Evolutionary conservation across 495 filamentous ascomycete genomes (phyloP), one percentile per base, ranked within the genome.

Genomic region (Staphylotrichum longicolle): DNA sequence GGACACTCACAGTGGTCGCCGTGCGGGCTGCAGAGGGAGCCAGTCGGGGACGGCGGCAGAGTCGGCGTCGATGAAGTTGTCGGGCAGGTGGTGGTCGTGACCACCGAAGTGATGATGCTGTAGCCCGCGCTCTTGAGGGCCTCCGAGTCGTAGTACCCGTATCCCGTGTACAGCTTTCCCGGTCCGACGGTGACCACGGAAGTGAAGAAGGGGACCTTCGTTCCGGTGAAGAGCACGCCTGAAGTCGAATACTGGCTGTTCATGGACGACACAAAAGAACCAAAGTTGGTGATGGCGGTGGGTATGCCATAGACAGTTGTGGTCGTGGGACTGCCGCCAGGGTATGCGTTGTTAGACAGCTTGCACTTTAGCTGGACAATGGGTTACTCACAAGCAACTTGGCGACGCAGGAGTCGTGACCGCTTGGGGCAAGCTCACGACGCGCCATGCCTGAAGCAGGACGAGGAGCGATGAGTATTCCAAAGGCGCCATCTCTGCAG

Each of bases 81-180:
- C 8, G 8, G 20, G 8, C 52, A 54, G 32, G 52, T 41, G 52
- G 52, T 54, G 52, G 39, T 42, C 37, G 52, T 54, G 37, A 42
- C 20, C 3, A 54, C 37, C 5, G 52, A 54, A 5, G 56, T 50
- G 34, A 32, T 41, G 45, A 58, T 50, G 56, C 35, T 50, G 20
- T 58, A 58, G 15, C 56, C 56, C 14, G 56, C 56, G 12, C 46
- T 58, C n/a, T n/a, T 7, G 5, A 58, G 42, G 3, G 56, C 56
- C 14, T 49, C 15, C 5, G 39, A 49, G 56, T 58, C 46, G 34
- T 58, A 58, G 7, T 39, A 49, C 4, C 37, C 45, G 45, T 41
- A 50, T 8, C 45, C 56, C 33, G 56, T 58, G 15, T 40, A 49
- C 27, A 30, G 11, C 15, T 32, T 41, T 8, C 56, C 56, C 8